phyloP scores from a whole-genome alignment of 768 basidiomycete species.

The Phlebiopsis gigantea region DNA sequence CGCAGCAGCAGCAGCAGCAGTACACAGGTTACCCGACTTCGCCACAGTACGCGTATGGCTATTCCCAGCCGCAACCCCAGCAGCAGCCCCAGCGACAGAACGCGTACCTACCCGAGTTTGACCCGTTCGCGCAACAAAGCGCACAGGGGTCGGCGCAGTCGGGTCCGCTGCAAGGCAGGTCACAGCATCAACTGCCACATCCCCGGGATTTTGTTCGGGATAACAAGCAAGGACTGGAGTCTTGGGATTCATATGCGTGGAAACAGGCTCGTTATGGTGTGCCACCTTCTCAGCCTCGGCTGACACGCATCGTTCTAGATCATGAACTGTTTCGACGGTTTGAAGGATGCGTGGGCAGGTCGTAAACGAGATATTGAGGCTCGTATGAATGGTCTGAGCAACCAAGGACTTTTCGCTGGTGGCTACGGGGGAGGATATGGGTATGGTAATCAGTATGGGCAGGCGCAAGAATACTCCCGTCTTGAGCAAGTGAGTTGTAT shows the following conservation, averaged over 20 bases:
- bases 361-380: slow-evolving; percentile 52
- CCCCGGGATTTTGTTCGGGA: slow-evolving; percentile 63
- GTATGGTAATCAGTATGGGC: slow-evolving; percentile 1
- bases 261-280: slow-evolving; percentile 40
- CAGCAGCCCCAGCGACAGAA: slow-evolving; percentile 19
- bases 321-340: slow-evolving; percentile 44
- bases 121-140: slow-evolving; percentile 27
- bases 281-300: neutral
- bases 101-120: slow-evolving; percentile 35
- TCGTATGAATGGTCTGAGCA: slow-evolving; percentile 39
- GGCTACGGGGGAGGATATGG: slow-evolving; percentile 19
- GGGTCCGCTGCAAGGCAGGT: neutral
- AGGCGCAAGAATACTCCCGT: slow-evolving; percentile 42
- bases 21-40: slow-evolving; percentile 25
- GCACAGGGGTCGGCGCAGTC: neutral
- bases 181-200: slow-evolving; percentile 40
- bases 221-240: slow-evolving; percentile 64
- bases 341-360: slow-evolving; percentile 61
- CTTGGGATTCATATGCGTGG: slow-evolving; percentile 69
- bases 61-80: neutral
- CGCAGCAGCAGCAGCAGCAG: slow-evolving; percentile 24
- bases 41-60: slow-evolving; percentile 20
- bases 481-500: slow-evolving; percentile 49
- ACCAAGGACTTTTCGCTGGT: slow-evolving; percentile 34
- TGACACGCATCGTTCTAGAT: neutral